Evolutionary conservation across 1,284 basidiomycete species (phyloP).

Genomic region (Lignosus rhinocerotis): DNA sequence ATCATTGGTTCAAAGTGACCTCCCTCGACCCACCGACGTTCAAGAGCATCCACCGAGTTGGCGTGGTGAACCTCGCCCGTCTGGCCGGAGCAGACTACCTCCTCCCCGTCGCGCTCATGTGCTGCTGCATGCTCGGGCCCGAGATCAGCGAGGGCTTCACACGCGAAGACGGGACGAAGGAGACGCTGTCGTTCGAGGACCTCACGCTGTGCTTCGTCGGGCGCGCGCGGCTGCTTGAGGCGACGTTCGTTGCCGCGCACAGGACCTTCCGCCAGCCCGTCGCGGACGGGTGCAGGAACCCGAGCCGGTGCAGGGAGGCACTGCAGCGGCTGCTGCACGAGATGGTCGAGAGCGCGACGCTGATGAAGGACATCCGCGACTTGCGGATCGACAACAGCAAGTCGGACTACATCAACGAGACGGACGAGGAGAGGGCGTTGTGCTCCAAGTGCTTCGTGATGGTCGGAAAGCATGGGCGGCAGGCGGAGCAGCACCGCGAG

Average conservation of each 20-base stretch:
- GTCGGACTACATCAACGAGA: conserved; percentile 7
- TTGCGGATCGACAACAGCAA: conserved; percentile 4
- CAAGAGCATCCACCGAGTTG: conserved; percentile 8
- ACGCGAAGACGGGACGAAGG: conserved; percentile 13
- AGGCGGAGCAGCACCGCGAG: conserved; percentile 5
- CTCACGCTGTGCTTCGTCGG: conserved; percentile 9
- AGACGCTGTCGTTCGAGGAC: conserved; percentile 6
- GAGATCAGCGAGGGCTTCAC: conserved; percentile 7
- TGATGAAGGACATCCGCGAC: conserved; percentile 5
- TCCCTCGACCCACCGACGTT: conserved; percentile 7
- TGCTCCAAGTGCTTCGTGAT: conserved; percentile 7
- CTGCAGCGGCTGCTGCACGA: conserved; percentile 1
- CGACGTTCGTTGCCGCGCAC: conserved; percentile 4
- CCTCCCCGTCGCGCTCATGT: conserved; percentile 16
- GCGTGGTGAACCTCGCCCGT: conserved; percentile 17
- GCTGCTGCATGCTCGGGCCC: conserved; percentile 9
- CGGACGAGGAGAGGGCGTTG: conserved; percentile 8
- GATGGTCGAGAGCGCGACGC: conserved; percentile 5
- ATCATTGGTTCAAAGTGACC: conserved; percentile 7
- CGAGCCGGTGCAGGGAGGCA: background rate
- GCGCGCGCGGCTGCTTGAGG: conserved; percentile 6
- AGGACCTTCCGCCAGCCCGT: conserved; percentile 1
- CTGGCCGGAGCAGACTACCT: conserved; percentile 5
- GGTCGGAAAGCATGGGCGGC: conserved; percentile 2
- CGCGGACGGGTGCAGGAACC: conserved; percentile 1